Conservation (phyloP, 805 yeast genomes). For the Barnettozyma botsteinii region DNA sequence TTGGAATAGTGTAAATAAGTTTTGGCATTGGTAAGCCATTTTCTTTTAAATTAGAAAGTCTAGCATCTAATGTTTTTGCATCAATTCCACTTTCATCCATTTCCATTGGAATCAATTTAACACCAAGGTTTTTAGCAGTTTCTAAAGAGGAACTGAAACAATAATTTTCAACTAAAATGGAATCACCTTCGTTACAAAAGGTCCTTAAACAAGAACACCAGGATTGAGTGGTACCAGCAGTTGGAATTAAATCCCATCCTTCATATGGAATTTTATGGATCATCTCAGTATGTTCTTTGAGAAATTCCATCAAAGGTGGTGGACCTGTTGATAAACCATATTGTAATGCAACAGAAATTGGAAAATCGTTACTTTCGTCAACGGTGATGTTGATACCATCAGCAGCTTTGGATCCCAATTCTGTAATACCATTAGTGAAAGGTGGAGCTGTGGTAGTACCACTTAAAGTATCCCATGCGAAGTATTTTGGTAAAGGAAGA, state of each 20-base stretch:
- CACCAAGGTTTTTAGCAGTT: slow-evolving; percentile 67
- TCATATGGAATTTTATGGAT: slow-evolving; percentile 42
- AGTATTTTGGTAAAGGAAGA: slow-evolving; percentile 76
- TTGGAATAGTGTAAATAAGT: slow-evolving; percentile 81
- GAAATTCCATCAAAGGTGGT: slow-evolving; percentile 56
- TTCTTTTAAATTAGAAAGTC: slow-evolving; percentile 40
- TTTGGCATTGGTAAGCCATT: slow-evolving; percentile 82
- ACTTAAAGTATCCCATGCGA: slow-evolving; percentile 73
- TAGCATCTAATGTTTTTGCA: slow-evolving; percentile 58
- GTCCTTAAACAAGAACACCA: slow-evolving; percentile 81
- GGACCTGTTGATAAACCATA: slow-evolving; percentile 85
- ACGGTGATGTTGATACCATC: neutral
- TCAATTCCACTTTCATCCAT: slow-evolving; percentile 75
- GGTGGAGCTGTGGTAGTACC: slow-evolving; percentile 70
- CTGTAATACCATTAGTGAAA: slow-evolving; percentile 48
- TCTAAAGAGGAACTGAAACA: slow-evolving; percentile 85
- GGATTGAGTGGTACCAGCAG: slow-evolving; percentile 82
- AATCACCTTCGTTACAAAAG: slow-evolving; percentile 70
- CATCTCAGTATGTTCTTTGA: slow-evolving; percentile 67
- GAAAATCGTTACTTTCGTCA: slow-evolving; percentile 47
- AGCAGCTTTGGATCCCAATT: slow-evolving; percentile 55
- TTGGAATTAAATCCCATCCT: slow-evolving; percentile 67
- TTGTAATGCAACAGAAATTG: slow-evolving; percentile 77
- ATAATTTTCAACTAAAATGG: slow-evolving; percentile 73
- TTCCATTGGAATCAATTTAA: slow-evolving; percentile 62